Evolutionary conservation across 352 stramenopile species (phyloP), one percentile per base, ranked within the genome.

Genomic region (Pythium inflatum): DNA sequence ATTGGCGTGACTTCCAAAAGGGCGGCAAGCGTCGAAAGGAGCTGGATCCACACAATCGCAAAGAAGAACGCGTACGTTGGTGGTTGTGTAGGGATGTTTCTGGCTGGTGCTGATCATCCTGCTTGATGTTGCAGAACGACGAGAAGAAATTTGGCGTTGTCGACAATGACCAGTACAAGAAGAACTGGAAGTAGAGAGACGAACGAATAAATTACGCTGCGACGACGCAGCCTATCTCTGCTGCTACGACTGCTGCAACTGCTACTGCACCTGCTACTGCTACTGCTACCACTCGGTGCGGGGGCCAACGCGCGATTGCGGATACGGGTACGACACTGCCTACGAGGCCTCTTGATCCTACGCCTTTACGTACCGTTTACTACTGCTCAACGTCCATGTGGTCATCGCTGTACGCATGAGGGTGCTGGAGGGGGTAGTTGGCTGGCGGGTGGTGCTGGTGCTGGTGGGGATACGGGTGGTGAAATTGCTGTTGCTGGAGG

Each of bases 1-100:
- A 91, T 55, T 95, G 88, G 88, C 82, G 83, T 11, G 76, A 76
- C 3, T 94, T 95, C 60, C 83, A 93, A 63, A 93, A 89, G 51
- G 86, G 78, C 38, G 83, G 83, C 22, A 93, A 93, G 67, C 70
- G 78, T 11, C 75, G 78, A 46, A 91, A 91, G 62, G 80, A 90
- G 34, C 67, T 82, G 56, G 81, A 91, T 58, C 68, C 66, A 13
- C 79, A 85, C 22, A 87, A 78, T 76, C 89, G 87, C 70, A 81
- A 89, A 74, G 85, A 93, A 69, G 82, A 74, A 45, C 68, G 80
- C 31, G 83, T 89, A 73, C 51, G 78, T 80, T 11, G 11, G 11
- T 46, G 9, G 6, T 46, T 46, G n/a, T n/a, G n/a, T n/a, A n/a
- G n/a, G n/a, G n/a, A n/a, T n/a, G n/a, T n/a, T n/a, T n/a, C n/a